Base-by-base conservation (phyloP, 768 basidiomycete genomes). In the Ramaria rubella region DNA sequence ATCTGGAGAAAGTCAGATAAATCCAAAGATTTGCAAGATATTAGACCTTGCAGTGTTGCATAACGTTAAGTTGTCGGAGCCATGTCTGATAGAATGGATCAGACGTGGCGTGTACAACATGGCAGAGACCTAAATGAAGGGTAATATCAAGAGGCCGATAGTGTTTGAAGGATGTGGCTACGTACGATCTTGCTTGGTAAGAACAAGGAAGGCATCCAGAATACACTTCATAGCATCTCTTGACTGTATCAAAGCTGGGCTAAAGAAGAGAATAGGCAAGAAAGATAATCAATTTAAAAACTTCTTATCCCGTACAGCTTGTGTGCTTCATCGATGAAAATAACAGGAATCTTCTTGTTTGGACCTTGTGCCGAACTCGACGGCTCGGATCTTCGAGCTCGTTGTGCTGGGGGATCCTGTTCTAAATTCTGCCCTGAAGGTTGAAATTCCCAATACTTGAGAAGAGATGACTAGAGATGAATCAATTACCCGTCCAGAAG, bases 321-420 rank as follows among this genome's bases (percentile, higher is more conserved):
- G 65, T 93, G 90, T 1, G 89, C 87, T 67, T 93, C 90, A 60
- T 93, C 90, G 59, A 93, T 81, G 66, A 92, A 87, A 57, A 92
- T 77, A 12, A 87, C 86, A 1, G 87, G 87, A 65, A 86, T 80
- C 70, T 81, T 85, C 75, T 91, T 92, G 57, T 58, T 51, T 6
- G 62, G 59, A 42, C 9, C 17, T 12, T 49, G 27, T n/a, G n/a
- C 19, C 31, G 26, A 15, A 27, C 6, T 19, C 38, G 19, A 15
- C 69, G 38, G 65, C 50, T 52, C 68, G 66, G 17, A 55, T 52
- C 50, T 60, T 67, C 59, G 62, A 65, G 1, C 60, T 52, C 27
- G 40, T 58, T 31, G 70, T 63, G 46, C 63, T 66, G 61, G 65
- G n/a, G 67, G 34, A 66, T 59, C 66, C 66, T 70, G 21, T 65